Base-by-base conservation (phyloP, 2,329 filamentous ascomycete genomes). In the Colletotrichum karsti region DNA sequence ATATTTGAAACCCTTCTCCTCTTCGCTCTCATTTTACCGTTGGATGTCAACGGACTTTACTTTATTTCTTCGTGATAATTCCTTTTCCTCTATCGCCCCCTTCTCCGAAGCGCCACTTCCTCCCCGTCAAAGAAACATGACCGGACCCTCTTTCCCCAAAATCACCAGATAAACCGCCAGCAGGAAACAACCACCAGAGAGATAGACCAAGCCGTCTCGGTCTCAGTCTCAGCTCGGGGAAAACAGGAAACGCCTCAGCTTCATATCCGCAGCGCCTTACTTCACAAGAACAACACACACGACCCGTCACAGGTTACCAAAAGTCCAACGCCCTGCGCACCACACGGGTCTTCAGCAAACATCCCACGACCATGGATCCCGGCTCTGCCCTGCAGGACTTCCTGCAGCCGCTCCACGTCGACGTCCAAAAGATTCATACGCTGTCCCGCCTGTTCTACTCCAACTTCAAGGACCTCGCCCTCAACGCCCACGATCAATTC, bases 401-500 rank as follows among this genome's bases (percentile, higher is more conserved):
- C 73, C 77, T 90, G 65, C 73, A 75, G 63, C 87, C 87, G 20
- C 79, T 90, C 18, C 76, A 75, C 22, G 78, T 90, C 68, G 82
- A 88, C 72, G 72, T 80, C 24, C 73, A 79, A 2, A 84, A 78
- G 53, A 80, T 86, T 37, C 76, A 84, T 68, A 72, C 75, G 28
- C 80, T 91, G 53, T 84, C 88, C 5, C 77, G 75, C 39, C 81
- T 81, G 54, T 82, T 91, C 46, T 77, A 80, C 57, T 70, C 73
- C 12, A 84, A 80, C 24, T 91, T 88, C 72, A 77, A 75, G 22
- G 73, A 78, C 7, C 79, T 91, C 50, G 85, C 88, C 22, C 83
- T 84, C 63, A 77, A 87, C 37, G 88, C 87, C 1, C 67, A 77
- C 22, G 79, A 85, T 41, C 88, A 90, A 74, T 91, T 90, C 72